These are phyloP conservation scores for Citrus maxima DNA, from an alignment of 345 rosid genomes.

Conservation along the genomic window DNA sequence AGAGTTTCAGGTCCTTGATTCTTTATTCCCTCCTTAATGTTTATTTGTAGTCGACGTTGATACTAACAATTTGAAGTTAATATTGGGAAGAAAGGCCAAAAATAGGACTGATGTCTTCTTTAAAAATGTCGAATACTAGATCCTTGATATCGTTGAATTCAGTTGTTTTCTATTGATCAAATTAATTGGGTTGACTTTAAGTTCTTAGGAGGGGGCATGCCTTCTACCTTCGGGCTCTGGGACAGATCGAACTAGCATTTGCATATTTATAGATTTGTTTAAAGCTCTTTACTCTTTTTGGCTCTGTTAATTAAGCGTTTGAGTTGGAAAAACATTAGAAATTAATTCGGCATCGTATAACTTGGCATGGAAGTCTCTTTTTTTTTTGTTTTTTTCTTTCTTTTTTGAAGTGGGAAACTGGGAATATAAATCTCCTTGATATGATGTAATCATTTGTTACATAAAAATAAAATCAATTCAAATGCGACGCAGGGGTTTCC, in stretches of 20 bases:
- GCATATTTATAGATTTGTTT: neutral
- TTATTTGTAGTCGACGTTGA: slow-evolving; percentile 14
- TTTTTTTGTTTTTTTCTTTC: neutral
- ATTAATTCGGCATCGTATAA: neutral
- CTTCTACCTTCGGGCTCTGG: neutral
- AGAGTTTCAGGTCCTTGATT: slow-evolving; percentile 39
- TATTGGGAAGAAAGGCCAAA: slow-evolving; percentile 17
- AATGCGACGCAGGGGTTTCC: no score
- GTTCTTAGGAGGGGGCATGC: no score
- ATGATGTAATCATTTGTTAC: no score
- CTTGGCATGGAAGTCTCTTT: neutral
- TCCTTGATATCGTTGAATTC: neutral
- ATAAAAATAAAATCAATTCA: no score
- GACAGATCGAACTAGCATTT: neutral
- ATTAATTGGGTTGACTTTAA: neutral
- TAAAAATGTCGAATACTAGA: neutral
- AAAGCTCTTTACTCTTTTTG: neutral
- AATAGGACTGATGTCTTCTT: slow-evolving; percentile 19
- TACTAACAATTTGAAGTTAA: slow-evolving; percentile 18
- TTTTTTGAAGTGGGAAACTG: no score
- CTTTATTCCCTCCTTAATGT: slow-evolving; percentile 30
- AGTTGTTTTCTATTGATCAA: neutral
- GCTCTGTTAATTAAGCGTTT: neutral
- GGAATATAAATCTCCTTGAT: no score
- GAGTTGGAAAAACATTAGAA: neutral